Evolutionary conservation across 345 rosid species (phyloP), one percentile per base, ranked within the genome.

Genomic region (Rhizophora mangle): DNA sequence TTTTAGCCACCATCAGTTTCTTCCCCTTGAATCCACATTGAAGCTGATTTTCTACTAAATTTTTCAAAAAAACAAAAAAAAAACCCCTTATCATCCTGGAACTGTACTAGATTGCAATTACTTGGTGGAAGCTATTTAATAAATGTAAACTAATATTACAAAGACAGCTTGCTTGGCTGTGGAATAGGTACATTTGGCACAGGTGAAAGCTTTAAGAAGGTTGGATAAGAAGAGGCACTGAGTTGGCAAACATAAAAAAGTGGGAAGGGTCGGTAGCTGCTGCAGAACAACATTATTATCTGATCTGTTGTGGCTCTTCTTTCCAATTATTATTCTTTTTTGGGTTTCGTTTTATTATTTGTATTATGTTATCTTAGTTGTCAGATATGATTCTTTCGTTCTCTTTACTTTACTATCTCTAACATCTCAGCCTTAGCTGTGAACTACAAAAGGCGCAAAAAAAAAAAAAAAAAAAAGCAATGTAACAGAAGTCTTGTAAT

Each of bases 91-190:
- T 43, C 15, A 43, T 43, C 18, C 4, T 43, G 49, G 18, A 43
- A 43, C 13, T 43, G 5, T 43, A 43, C 49, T 43, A 43, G 49
- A 18, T 11, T 27, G 13, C 16, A 2, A 29, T 34, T 9, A 3
- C 4, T 22, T 18, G 26, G 30, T 65, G 31, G 67, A 18, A 59
- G 51, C 24, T 55, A n/a, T 11, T 27, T 19, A 6, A 34, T 64
- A 62, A 62, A 71, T 55, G 29, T 63, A 59, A 79, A 74, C 92
- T 87, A 86, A 82, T 85, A 67, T 71, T 74, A 74, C 81, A 79
- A 57, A 69, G 78, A 82, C 88, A 85, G 90, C 84, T 76, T 88
- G 88, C 71, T 81, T 85, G 90, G 84, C 87, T 76, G 90, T 88
- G 76, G 85, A 85, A 76, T 85, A 74, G 85, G 87, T 68, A 54